Percentiles rank a stretch among this genome's conserved stretches.
Conservation (phyloP, 139 green algal species). For the Desmodesmus armatus region DNA sequence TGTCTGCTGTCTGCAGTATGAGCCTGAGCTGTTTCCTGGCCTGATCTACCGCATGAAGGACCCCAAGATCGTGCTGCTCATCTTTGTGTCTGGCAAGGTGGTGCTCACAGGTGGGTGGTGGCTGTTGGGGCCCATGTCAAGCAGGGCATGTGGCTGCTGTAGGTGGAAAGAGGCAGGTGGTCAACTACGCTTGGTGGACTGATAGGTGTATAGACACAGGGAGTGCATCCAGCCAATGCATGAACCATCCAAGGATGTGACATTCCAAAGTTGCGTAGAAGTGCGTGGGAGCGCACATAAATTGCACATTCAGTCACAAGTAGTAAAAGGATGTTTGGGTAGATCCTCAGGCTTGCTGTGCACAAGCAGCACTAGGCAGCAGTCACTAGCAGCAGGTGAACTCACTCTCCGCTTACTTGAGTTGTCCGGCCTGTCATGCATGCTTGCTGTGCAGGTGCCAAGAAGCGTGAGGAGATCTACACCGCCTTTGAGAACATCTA, state of each 20-base stretch:
- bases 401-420: background rate
- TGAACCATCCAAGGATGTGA: no score
- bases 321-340: no score
- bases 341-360: no score
- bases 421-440: background rate
- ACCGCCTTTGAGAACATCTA: conserved; percentile 99
- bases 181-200: no score
- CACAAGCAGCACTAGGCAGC: no score
- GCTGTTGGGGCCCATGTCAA: background rate
- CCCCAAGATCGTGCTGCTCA: conserved; percentile 99
- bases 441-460: conserved; percentile 71
- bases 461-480: conserved; percentile 97
- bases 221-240: no score
- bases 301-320: no score
- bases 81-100: conserved; percentile 99
- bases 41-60: conserved; percentile 99
- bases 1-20: conserved; percentile 79
- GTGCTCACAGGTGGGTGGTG: conserved; percentile 63
- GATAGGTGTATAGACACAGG: no score
- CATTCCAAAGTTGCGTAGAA: no score
- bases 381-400: no score
- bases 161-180: no score
- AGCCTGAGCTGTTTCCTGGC: conserved; percentile 99
- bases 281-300: no score
- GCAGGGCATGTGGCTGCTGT: background rate